Base-by-base conservation (phyloP, 1,139 yeast species). In the Lodderomyces pseudojiufengensis region DNA sequence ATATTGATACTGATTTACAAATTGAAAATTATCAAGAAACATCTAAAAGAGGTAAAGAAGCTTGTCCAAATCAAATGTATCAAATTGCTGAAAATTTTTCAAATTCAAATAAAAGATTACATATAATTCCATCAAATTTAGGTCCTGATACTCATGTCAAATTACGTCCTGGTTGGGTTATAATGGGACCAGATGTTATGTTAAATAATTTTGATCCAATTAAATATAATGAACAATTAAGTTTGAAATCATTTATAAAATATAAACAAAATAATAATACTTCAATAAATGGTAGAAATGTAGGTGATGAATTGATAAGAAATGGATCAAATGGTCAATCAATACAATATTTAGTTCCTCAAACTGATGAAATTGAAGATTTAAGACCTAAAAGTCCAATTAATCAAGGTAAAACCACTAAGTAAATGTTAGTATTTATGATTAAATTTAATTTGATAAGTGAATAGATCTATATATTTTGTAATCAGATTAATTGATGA, bases 71-170 rank as follows among this genome's bases (percentile, higher is more conserved):
- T 32, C 76, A 82, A 33, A 73, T 90, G 36, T 90, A 90, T 59
- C 72, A 70, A 47, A 80, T 90, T 13, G 86, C 94, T n/a, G 97
- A 90, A 57, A 90, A 88, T 61, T 88, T 90, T 52, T 77, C 92
- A 20, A 80, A 84, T 41, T 83, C 94, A 42, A 81, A 80, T 30
- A 71, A 95, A 50, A 73, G 96, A 47, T 62, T 90, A 32, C 97
- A 90, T 57, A 84, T 90, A 28, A 71, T 90, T 20, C 96, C 96
- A 0, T 73, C 82, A 6, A 63, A 73, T 45, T 70, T 81, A 2
- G 90, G 88, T 0, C 63, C 64, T 43, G 64, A 73, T 33, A 67
- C 69, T 29, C 90, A 92, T 0, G 82, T 87, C 3, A 73, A 76
- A 40, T 62, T 80, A 43, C 76, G 97, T 48, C 81, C 80, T 2